Base-by-base conservation (phyloP, 2,329 filamentous ascomycete species). In the Clarireedia homoeocarpa region DNA sequence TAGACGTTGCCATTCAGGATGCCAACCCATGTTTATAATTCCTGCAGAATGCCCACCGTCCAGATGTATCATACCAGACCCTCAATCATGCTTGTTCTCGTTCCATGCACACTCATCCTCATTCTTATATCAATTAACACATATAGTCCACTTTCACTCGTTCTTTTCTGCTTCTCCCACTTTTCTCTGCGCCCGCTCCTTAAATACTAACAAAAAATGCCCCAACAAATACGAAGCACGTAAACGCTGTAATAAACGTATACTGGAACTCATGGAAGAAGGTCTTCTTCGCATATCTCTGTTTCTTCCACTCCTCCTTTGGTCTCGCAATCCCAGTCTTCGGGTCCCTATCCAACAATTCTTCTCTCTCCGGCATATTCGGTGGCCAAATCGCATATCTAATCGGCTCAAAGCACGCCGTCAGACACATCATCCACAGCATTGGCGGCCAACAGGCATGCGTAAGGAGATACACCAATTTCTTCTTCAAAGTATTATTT, bases 371-470 rank as follows among this genome's bases (percentile, higher is more conserved):
- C 0, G 81, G 79, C 71, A 82, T 76, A 3, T 65, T 70, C 0
- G 83, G 83, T 0, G 83, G 83, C 60, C 78, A 78, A 53, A 85
- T 77, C 24, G 81, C 79, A 64, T 86, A 86, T 1, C 73, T 72
- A 47, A 86, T 73, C 0, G 83, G 83, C 0, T 75, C 80, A n/a
- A 50, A 62, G 4, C 70, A 69, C 0, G 76, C 71, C 38, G 72
- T 55, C 23, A 60, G 34, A 9, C 46, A 46, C 30, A 61, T 51
- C 4, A 65, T 47, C 78, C 79, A 83, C 26, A 81, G 70, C 45
- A 83, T 63, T 0, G 82, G 82, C 5, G 81, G 81, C 82, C 82
- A 85, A 70, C 79, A 80, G 12, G 79, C 80, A 65, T 84, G 80
- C 0, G 80, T 83, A 42, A 85, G 65, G 4, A 85, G 71, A 61